These are phyloP conservation scores for Diutina neorugosa DNA, from an alignment of 1,139 yeast species.

Conservation along the genomic window DNA sequence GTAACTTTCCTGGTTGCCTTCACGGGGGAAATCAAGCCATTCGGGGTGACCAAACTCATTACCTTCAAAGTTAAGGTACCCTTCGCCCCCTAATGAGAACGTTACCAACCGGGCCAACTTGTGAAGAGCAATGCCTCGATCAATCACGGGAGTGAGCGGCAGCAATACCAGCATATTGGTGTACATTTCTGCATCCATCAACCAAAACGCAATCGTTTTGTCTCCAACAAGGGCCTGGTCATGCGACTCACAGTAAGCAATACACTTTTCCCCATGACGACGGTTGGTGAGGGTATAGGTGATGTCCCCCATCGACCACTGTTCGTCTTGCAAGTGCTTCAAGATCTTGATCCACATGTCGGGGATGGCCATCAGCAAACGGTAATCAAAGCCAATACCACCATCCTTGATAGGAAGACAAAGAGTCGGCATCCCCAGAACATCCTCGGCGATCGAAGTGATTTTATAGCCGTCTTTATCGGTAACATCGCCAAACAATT, in stretches of 20 bases:
- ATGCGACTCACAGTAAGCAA: constrained; percentile 90
- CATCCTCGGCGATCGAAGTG: constrained; percentile 90
- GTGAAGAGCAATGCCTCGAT: constrained; percentile 83
- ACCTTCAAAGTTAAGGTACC: constrained; percentile 91
- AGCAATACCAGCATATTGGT: constrained; percentile 80
- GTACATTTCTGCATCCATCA: constrained; percentile 98
- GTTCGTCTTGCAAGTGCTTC: constrained; percentile 75
- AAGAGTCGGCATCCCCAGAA: constrained; percentile 92
- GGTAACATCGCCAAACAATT: constrained; percentile 43
- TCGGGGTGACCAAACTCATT: constrained; percentile 99
- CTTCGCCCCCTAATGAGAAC: constrained; percentile 89
- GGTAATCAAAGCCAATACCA: constrained; percentile 88
- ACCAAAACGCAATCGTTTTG: constrained; percentile 92
- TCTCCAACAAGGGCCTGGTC: constrained; percentile 98
- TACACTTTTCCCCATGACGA: constrained; percentile 79
- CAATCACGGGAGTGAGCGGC: constrained; percentile 64
- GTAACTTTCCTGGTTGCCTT: constrained; percentile 76
- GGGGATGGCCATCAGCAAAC: constrained; percentile 94
- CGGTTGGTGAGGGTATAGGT: constrained; percentile 79
- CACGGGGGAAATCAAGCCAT: constrained; percentile 96
- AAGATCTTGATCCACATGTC: constrained; percentile 97
- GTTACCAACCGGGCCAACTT: constrained; percentile 82
- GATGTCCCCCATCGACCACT: constrained; percentile 82
- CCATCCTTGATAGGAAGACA: constrained; percentile 66
- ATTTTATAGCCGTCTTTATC: constrained; percentile 31